Evolutionary conservation across 2,329 filamentous ascomycete genomes (phyloP), one percentile per base, ranked within the genome.

Genomic region (Ophiostoma pallidulum): DNA sequence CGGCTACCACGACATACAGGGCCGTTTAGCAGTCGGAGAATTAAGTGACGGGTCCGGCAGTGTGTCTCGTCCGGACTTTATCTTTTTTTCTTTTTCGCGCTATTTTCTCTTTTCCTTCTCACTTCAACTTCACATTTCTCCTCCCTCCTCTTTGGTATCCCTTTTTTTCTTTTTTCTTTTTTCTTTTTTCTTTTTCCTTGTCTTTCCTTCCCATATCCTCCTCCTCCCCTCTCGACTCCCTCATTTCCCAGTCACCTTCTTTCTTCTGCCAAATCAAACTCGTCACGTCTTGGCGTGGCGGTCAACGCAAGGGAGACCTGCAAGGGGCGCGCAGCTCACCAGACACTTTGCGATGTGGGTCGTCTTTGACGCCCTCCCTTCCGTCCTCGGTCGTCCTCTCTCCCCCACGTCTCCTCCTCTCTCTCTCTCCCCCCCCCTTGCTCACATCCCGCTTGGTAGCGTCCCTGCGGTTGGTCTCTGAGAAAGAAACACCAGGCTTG

Each of bases 301-400:
- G 26, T 35, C 28, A 37, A 46, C 28, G 44, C 44, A 46, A 46
- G 44, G 43, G 44, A 46, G 28, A 41, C 35, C 37, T 46, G 44
- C 36, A 46, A 46, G 44, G 37, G n/a, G 29, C 5, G 24, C 24
- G 5, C n/a, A n/a, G n/a, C n/a, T n/a, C n/a, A n/a, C n/a, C n/a
- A n/a, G n/a, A n/a, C n/a, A n/a, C n/a, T n/a, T n/a, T n/a, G 29
- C 29, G 29, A 13, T 32, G 29, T 32, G 29, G 29, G 29, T 32
- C 29, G 14, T n/a, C 29, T 14, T n/a, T n/a, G n/a, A n/a, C n/a
- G n/a, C n/a, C n/a, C n/a, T n/a, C n/a, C n/a, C n/a, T n/a, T n/a
- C n/a, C n/a, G n/a, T n/a, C n/a, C n/a, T n/a, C n/a, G n/a, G n/a
- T n/a, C n/a, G n/a, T n/a, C n/a, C 36, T 38, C 18, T 12, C 28